These are phyloP conservation scores for Mollisiaceae sp. DNA, from an alignment of 2,329 filamentous ascomycete genomes.

Conservation along the genomic window DNA sequence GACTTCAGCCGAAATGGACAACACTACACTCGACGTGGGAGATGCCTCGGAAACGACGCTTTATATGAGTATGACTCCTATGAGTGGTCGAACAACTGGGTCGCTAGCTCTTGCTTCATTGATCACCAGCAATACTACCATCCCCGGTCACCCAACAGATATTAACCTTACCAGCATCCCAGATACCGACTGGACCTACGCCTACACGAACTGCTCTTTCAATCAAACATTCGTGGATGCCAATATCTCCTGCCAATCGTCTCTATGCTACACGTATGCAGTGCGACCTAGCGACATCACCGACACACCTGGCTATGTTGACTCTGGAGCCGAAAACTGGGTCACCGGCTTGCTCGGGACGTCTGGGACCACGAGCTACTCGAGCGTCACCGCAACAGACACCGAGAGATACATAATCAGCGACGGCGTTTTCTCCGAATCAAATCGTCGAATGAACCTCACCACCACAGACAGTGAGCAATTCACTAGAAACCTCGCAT, in stretches of 20 bases:
- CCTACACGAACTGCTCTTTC: constrained; percentile 16
- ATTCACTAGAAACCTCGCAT: constrained; percentile 19
- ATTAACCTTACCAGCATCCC: background rate
- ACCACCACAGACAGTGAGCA: background rate
- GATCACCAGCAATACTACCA: background rate
- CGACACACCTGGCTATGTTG: background rate
- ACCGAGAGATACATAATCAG: constrained; percentile 8
- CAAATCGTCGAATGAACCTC: background rate
- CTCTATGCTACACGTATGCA: constrained; percentile 3
- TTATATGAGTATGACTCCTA: constrained; percentile 7
- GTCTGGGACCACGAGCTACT: background rate
- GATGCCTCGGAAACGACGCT: background rate
- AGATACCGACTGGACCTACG: background rate
- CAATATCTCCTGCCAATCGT: constrained; percentile 12
- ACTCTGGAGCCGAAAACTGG: background rate
- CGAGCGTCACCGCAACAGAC: background rate
- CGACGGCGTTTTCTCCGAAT: background rate
- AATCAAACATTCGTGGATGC: constrained; percentile 12
- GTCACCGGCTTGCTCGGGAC: background rate
- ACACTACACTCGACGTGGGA: background rate
- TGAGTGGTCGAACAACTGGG: background rate
- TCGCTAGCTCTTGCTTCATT: constrained; percentile 1
- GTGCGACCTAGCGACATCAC: background rate
- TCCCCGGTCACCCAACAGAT: background rate
- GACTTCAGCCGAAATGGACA: background rate